phyloP scores from a whole-genome alignment of 495 filamentous ascomycete species.

The Penicillium tannophilum region DNA sequence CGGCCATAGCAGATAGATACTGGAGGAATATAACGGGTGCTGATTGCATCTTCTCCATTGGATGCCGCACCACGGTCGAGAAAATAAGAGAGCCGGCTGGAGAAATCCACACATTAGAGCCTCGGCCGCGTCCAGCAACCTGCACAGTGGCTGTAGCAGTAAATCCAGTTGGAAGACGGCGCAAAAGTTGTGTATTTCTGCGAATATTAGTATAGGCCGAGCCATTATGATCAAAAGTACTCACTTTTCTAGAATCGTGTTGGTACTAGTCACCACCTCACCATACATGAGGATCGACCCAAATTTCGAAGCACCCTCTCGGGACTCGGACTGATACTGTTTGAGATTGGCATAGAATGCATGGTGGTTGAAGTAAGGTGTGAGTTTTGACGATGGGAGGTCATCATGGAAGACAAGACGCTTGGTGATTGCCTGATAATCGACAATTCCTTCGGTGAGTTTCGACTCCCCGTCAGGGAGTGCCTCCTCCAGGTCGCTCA shows the following conservation, averaged over 20 bases:
- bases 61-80: slow-evolving; percentile 82
- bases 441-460: slow-evolving; percentile 61
- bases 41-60: slow-evolving; percentile 63
- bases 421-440: slow-evolving; percentile 77
- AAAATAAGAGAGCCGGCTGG: slow-evolving; percentile 85
- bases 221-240: slow-evolving; percentile 1
- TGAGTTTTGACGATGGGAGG: slow-evolving; percentile 72
- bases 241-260: slow-evolving; percentile 91
- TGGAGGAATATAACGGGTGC: slow-evolving; percentile 94
- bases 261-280: slow-evolving; percentile 92
- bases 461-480: slow-evolving; percentile 38
- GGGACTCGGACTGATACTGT: slow-evolving; percentile 61
- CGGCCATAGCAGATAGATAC: slow-evolving; percentile 89
- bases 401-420: slow-evolving; percentile 67
- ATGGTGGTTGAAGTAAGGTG: slow-evolving; percentile 86
- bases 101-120: slow-evolving; percentile 92
- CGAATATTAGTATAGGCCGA: slow-evolving; percentile 17
- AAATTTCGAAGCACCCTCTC: slow-evolving; percentile 62
- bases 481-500: slow-evolving; percentile 54
- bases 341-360: slow-evolving; percentile 74
- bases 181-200: slow-evolving; percentile 77
- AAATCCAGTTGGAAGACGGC: slow-evolving; percentile 76
- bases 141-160: slow-evolving; percentile 92
- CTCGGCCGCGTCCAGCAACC: slow-evolving; percentile 87
- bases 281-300: slow-evolving; percentile 83